A percentile compares a stretch with the other conserved stretches of the same genome.
These are phyloP conservation scores for Colletotrichum lupini DNA, from an alignment of 2,329 filamentous ascomycete species.

Conservation along the genomic window DNA sequence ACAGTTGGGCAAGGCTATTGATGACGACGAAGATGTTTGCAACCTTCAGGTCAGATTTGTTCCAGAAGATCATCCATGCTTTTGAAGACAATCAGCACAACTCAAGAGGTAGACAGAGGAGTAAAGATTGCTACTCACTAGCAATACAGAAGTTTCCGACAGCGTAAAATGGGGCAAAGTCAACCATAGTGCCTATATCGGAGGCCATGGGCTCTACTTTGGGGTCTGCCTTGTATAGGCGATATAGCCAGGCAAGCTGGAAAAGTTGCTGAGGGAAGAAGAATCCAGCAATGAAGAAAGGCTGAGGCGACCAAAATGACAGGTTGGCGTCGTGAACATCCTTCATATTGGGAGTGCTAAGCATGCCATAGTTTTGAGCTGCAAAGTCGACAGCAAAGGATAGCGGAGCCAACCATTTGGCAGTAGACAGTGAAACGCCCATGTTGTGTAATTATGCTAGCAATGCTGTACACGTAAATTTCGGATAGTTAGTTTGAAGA, in stretches of 20 bases:
- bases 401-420: constrained; percentile 63
- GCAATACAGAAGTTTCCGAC: constrained; percentile 70
- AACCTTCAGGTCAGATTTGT: constrained; percentile 58
- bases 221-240: constrained; percentile 60
- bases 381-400: constrained; percentile 68
- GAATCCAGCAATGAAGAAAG: constrained; percentile 68
- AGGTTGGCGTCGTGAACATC: constrained; percentile 67
- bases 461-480: background rate
- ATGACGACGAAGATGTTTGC: constrained; percentile 66
- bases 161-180: constrained; percentile 65
- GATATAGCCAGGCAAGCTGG: constrained; percentile 68
- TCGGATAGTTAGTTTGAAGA: background rate
- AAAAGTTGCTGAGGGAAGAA: constrained; percentile 71
- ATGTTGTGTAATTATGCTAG: constrained; percentile 44
- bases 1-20: constrained; percentile 66
- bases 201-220: constrained; percentile 48
- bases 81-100: background rate
- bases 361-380: constrained; percentile 69
- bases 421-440: constrained; percentile 64
- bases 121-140: constrained; percentile 48
- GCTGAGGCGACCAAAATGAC: constrained; percentile 68
- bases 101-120: background rate
- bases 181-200: constrained; percentile 60
- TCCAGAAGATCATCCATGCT: constrained; percentile 74
- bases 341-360: constrained; percentile 67